A percentile compares a stretch with the other conserved stretches of the same genome.
These are phyloP conservation scores for Lactifluus piperatus DNA, from an alignment of 768 basidiomycete species.

Conservation along the genomic window DNA sequence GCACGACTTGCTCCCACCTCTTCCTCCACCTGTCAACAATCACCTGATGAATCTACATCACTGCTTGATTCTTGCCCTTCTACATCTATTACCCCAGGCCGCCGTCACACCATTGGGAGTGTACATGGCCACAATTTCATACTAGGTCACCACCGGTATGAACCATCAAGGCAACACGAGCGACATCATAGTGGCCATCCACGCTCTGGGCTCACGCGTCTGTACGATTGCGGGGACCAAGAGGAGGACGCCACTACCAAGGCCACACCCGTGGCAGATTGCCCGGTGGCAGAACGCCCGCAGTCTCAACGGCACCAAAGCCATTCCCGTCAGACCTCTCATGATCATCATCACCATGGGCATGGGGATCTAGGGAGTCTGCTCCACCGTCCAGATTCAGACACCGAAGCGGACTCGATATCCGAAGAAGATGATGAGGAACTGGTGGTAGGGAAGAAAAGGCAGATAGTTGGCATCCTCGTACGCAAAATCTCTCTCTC, in stretches of 20 bases:
- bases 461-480: slow-evolving; percentile 68
- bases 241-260: background rate
- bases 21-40: background rate
- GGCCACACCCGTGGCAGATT: background rate
- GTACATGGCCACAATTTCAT: slow-evolving; percentile 11
- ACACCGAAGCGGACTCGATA: slow-evolving; percentile 1
- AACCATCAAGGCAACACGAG: slow-evolving; percentile 23
- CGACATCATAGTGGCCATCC: slow-evolving; percentile 20
- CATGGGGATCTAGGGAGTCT: slow-evolving; percentile 18
- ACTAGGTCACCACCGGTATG: slow-evolving; percentile 32
- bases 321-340: background rate
- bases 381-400: background rate
- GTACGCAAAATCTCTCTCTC: slow-evolving; percentile 32
- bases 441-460: slow-evolving; percentile 38
- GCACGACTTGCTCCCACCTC: background rate
- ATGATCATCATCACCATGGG: slow-evolving; percentile 13
- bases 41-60: slow-evolving; percentile 2
- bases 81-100: background rate
- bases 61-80: background rate
- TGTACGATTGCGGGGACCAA: background rate
- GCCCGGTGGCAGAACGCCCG: background rate
- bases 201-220: background rate
- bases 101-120: background rate
- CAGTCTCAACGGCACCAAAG: background rate
- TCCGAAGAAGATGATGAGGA: slow-evolving; percentile 21